Percentiles rank a stretch among this genome's conserved stretches.
Evolutionary conservation across 495 filamentous ascomycete genomes (phyloP).

Genomic region (Neurospora sp.): DNA sequence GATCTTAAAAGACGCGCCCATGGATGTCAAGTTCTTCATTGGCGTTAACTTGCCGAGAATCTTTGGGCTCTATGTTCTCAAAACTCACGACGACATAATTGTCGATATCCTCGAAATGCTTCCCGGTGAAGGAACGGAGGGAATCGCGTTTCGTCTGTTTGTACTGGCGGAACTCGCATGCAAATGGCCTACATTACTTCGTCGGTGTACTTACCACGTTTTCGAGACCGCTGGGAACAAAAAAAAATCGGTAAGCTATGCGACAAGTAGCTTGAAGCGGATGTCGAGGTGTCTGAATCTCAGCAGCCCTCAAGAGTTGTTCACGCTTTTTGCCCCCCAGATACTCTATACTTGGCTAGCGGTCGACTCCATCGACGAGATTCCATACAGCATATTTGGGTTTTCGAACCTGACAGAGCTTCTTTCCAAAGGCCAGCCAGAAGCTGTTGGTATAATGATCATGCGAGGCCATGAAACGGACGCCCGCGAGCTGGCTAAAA

Average conservation of each 20-base stretch:
- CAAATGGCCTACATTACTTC: conserved; percentile 68
- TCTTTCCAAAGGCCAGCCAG: conserved; percentile 62
- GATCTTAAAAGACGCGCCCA: conserved; percentile 54
- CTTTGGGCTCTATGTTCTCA: conserved; percentile 69
- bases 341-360: conserved; percentile 90
- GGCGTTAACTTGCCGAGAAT: conserved; percentile 58
- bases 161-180: conserved; percentile 66
- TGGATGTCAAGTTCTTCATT: conserved; percentile 67
- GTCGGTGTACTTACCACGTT: conserved; percentile 80
- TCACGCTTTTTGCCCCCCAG: conserved; percentile 82
- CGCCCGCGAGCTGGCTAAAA: conserved; percentile 44
- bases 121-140: conserved; percentile 64
- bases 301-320: conserved; percentile 54
- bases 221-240: conserved; percentile 77
- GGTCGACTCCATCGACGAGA: conserved; percentile 47
- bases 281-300: conserved; percentile 59
- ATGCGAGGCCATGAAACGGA: conserved; percentile 69
- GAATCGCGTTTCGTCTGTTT: conserved; percentile 74
- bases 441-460: conserved; percentile 70
- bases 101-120: conserved; percentile 65
- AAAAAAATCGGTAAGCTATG: conserved; percentile 52
- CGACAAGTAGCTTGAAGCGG: conserved; percentile 54
- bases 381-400: conserved; percentile 76
- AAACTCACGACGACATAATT: conserved; percentile 72
- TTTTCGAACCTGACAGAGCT: conserved; percentile 62